A percentile compares a stretch with the other conserved stretches of the same genome.
These are phyloP conservation scores for Phytopythium sindhum DNA, from an alignment of 352 stramenopile genomes.

Conservation along the genomic window DNA sequence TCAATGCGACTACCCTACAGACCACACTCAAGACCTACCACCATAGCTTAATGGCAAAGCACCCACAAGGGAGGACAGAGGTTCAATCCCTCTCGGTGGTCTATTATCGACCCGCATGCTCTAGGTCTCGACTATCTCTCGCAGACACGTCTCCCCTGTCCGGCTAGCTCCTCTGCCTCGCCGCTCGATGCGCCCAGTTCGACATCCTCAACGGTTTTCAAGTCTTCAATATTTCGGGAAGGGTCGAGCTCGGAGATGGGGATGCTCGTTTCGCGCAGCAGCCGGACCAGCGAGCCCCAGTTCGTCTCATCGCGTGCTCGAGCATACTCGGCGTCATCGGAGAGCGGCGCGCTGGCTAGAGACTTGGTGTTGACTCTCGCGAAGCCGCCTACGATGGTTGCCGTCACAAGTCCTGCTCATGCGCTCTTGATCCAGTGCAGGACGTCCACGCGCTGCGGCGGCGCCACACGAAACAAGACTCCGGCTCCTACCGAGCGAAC, in stretches of 20 bases:
- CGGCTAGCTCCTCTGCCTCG: no score
- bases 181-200: no score
- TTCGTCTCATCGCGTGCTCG: background rate
- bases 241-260: background rate
- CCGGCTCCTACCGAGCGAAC: background rate
- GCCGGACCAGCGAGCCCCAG: background rate
- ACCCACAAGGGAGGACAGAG: conserved; percentile 1
- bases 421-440: background rate
- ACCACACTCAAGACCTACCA: conserved; percentile 1
- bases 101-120: no score
- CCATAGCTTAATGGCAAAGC: conserved; percentile 13
- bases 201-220: no score
- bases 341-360: no score
- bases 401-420: background rate
- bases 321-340: no score
- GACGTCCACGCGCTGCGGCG: background rate
- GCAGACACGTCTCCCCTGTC: no score
- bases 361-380: background rate
- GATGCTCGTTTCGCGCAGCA: background rate
- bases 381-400: background rate
- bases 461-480: background rate
- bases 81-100: conserved; percentile 9
- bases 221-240: background rate
- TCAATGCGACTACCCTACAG: background rate
- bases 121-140: no score